These are phyloP conservation scores for Oenanthe javanica DNA, from an alignment of 140 eudicot genomes.

Conservation along the genomic window DNA sequence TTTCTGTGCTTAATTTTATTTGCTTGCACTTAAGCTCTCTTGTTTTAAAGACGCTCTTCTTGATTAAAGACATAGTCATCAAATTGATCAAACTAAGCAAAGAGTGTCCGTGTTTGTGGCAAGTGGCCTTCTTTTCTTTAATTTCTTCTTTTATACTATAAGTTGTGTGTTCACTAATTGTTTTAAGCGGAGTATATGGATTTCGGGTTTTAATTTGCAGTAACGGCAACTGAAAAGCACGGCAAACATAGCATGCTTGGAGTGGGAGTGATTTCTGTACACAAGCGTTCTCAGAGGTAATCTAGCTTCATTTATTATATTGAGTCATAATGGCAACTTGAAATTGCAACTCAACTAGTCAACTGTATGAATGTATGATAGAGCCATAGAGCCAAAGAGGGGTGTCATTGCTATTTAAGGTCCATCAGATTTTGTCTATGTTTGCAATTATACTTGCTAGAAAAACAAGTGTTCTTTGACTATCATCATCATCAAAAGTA, in stretches of 20 bases:
- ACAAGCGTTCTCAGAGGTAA: constrained; percentile 75
- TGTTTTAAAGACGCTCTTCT: neutral
- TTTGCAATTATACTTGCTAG: neutral
- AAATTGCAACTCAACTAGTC: too few relatives aligned
- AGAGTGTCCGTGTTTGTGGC: neutral
- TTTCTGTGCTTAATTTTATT: neutral
- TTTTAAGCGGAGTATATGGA: neutral
- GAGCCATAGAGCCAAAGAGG: neutral
- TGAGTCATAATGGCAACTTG: constrained; percentile 21
- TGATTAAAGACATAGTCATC: neutral
- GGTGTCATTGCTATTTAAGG: neutral
- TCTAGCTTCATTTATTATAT: neutral
- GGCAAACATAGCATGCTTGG: constrained; percentile 38
- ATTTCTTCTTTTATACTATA: neutral
- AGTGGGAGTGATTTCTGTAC: constrained; percentile 36
- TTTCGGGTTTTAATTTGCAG: constrained; percentile 32
- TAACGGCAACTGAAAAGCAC: constrained; percentile 52
- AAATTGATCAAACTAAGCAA: neutral
- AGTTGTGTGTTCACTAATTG: neutral
- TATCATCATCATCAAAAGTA: neutral
- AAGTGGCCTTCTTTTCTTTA: neutral
- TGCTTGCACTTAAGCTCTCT: neutral
- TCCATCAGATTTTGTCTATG: neutral
- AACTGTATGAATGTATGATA: neutral
- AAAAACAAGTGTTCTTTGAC: neutral